Percentiles rank a stretch among this genome's conserved stretches.
Conservation (phyloP, 345 rosid genomes). For the Rhodomyrtus tomentosa region DNA sequence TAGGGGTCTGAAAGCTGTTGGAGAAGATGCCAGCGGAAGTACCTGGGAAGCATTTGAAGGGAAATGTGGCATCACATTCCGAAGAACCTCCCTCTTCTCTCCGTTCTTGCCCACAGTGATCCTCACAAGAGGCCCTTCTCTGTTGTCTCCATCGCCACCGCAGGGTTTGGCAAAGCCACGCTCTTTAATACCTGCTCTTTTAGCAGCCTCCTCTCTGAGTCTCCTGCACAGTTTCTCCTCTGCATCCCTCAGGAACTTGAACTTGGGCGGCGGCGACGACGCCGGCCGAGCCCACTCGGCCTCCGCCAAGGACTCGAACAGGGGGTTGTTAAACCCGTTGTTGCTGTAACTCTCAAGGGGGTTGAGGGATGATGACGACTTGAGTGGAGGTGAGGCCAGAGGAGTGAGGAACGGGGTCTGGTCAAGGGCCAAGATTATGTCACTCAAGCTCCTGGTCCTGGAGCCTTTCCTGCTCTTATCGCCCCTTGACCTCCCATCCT, state of each 20-base stretch:
- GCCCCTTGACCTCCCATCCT: conserved; percentile 53
- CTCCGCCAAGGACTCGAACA: conserved; percentile 65
- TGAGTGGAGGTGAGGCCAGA: conserved; percentile 50
- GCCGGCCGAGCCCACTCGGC: conserved; percentile 34
- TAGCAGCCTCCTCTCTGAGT: conserved; percentile 52
- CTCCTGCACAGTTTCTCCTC: conserved; percentile 66
- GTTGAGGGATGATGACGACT: conserved; percentile 24
- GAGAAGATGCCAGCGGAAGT: conserved; percentile 48
- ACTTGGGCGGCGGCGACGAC: conserved; percentile 86
- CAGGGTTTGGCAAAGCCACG: conserved; percentile 7
- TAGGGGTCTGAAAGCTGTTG: conserved; percentile 33
- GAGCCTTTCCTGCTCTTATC: conserved; percentile 39
- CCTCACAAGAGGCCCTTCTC: conserved; percentile 55
- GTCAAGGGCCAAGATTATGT: conserved; percentile 30
- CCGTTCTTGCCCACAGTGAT: conserved; percentile 35
- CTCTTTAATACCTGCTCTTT: conserved; percentile 12
- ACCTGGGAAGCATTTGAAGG: conserved; percentile 50
- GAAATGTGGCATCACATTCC: not conserved
- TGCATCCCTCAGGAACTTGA: conserved; percentile 94
- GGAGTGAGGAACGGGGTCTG: conserved; percentile 48
- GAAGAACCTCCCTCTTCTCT: conserved; percentile 22
- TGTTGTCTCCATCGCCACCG: not conserved
- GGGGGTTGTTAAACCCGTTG: conserved; percentile 71
- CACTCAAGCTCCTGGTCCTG: conserved; percentile 72
- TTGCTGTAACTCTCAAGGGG: conserved; percentile 12